phyloP scores from a whole-genome alignment of 108 stramenopile species.

The Schizochytrium sp. region DNA sequence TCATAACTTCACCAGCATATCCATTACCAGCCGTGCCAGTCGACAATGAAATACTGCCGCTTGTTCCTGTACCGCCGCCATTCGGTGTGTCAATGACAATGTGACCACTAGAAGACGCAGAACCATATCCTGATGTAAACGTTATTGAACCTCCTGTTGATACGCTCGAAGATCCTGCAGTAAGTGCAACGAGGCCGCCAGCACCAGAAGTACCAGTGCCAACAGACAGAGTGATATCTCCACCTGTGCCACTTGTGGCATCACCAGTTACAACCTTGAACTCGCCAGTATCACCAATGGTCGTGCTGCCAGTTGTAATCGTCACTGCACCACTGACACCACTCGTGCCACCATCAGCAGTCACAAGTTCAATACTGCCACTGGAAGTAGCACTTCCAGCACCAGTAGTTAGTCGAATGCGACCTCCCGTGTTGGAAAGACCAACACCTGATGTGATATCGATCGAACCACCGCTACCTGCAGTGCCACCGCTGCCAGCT shows the following conservation, averaged over 20 bases:
- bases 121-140: not conserved
- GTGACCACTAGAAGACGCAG: not conserved
- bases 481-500: not conserved
- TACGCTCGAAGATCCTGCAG: not conserved
- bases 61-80: not conserved
- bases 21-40: constrained; percentile 1
- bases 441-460: too few species aligned
- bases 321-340: too few species aligned
- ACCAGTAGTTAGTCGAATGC: too few species aligned
- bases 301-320: too few species aligned
- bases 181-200: not conserved
- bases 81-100: constrained; percentile 13
- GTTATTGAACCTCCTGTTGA: not conserved
- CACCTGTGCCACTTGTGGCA: too few species aligned
- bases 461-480: not conserved
- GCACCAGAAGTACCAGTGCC: not conserved
- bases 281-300: too few species aligned
- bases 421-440: too few species aligned
- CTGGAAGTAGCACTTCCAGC: too few species aligned
- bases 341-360: too few species aligned
- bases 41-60: not conserved
- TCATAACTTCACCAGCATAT: constrained; percentile 54
- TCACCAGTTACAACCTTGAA: too few species aligned
- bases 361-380: too few species aligned
- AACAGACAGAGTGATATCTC: too few species aligned